These are phyloP conservation scores for Stephania yunnanensis DNA, from an alignment of 164 flowering plant genomes.

Conservation along the genomic window DNA sequence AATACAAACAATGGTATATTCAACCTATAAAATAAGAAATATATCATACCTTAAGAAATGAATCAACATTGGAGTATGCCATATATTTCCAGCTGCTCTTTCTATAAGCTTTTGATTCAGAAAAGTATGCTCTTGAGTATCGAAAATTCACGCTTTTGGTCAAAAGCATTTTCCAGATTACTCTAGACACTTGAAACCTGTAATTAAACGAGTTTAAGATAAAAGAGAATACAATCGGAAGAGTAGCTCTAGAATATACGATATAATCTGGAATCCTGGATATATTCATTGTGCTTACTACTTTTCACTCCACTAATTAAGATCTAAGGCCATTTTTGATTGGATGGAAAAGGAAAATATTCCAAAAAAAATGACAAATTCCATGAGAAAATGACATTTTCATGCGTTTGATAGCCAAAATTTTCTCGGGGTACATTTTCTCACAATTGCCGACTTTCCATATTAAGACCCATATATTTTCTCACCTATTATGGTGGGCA, in stretches of 20 bases:
- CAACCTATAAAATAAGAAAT: background rate
- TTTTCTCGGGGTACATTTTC: no score
- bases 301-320: background rate
- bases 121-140: conserved; percentile 28
- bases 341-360: no score
- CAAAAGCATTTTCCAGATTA: conserved; percentile 44
- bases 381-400: no score
- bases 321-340: no score
- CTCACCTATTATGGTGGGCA: no score
- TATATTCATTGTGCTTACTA: background rate
- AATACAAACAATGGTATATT: background rate
- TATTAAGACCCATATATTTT: no score
- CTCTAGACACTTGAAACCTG: conserved; percentile 54
- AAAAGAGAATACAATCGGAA: background rate
- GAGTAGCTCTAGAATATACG: background rate
- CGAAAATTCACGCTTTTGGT: conserved; percentile 26
- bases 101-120: conserved; percentile 26
- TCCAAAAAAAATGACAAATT: no score
- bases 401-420: no score
- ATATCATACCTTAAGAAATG: conserved; percentile 54
- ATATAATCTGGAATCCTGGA: background rate
- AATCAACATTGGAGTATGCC: conserved; percentile 66
- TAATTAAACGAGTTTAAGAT: conserved; percentile 3
- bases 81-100: conserved; percentile 51
- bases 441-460: no score